phyloP scores from a whole-genome alignment of 192 early-diverging fungal species.

The Coemansia sp. region DNA sequence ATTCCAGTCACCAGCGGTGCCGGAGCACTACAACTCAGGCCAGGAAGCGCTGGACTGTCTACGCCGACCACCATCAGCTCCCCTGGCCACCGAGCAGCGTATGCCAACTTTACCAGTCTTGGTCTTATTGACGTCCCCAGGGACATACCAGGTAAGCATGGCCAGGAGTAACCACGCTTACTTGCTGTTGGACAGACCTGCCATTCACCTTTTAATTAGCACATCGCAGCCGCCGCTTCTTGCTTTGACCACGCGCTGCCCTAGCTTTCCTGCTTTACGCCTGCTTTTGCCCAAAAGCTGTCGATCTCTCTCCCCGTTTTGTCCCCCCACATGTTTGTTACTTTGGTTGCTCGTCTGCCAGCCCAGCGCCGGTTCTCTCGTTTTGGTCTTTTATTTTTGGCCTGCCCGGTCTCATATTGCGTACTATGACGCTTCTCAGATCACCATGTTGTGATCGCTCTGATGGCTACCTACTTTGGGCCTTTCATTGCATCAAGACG shows the following conservation, averaged over 20 bases:
- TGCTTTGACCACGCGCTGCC: conserved; percentile 12
- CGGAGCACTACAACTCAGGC: background rate
- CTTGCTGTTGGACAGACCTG: background rate
- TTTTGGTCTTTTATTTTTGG: background rate
- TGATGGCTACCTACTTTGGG: background rate
- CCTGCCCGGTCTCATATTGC: background rate
- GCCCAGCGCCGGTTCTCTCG: background rate
- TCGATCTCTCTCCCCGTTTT: conserved; percentile 9
- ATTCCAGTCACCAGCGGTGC: conserved; percentile 5
- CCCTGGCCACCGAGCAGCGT: conserved; percentile 4
- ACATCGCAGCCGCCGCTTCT: background rate
- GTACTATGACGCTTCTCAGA: conserved; percentile 7
- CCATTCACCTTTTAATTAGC: background rate
- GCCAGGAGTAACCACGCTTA: background rate
- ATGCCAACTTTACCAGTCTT: conserved; percentile 28
- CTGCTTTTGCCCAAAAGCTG: conserved; percentile 10
- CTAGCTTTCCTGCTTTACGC: conserved; percentile 8
- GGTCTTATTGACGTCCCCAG: conserved; percentile 27
- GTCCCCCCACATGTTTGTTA: background rate
- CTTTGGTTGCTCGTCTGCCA: background rate
- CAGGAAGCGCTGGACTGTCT: background rate
- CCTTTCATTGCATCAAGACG: background rate
- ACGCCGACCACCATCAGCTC: conserved; percentile 4
- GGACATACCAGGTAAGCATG: conserved; percentile 40
- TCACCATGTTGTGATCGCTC: conserved; percentile 1